Evolutionary conservation across 345 rosid genomes (phyloP).

Genomic region (Noccaea bulbosa): DNA sequence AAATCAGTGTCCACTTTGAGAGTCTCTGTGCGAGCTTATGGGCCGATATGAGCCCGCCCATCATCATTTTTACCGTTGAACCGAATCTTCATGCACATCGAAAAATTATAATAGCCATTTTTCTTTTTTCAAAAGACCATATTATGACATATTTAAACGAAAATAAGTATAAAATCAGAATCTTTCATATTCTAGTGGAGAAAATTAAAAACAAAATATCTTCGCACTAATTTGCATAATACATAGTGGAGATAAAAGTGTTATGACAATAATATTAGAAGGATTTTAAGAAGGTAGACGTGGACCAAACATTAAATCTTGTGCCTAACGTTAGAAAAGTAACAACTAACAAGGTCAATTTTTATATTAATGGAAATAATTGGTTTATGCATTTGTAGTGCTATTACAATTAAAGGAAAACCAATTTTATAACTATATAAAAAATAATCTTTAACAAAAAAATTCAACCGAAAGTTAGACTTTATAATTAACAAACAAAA

Average conservation of each 20-base stretch:
- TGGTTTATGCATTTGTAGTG: neutral
- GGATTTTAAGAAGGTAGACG: neutral
- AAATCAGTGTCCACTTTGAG: too few relatives aligned
- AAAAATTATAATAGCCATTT: too few relatives aligned
- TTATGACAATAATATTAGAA: neutral
- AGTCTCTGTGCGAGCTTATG: too few relatives aligned
- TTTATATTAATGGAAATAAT: neutral
- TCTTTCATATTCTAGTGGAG: neutral
- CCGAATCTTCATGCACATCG: too few relatives aligned
- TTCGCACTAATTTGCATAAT: neutral
- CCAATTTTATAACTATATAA: too few relatives aligned
- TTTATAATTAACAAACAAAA: neutral
- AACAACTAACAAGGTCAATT: neutral
- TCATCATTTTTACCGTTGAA: too few relatives aligned
- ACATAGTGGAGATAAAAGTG: constrained; percentile 8
- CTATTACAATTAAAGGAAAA: neutral
- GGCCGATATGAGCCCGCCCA: too few relatives aligned
- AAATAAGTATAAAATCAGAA: too few relatives aligned
- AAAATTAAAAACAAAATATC: neutral
- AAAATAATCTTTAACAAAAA: neutral
- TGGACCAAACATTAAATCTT: neutral
- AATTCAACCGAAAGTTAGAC: neutral
- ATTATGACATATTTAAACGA: too few relatives aligned
- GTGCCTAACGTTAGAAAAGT: neutral
- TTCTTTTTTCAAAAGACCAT: too few relatives aligned